These are phyloP conservation scores for Rhododendron simsii DNA, from an alignment of 148 eudicot genomes.

Conservation along the genomic window DNA sequence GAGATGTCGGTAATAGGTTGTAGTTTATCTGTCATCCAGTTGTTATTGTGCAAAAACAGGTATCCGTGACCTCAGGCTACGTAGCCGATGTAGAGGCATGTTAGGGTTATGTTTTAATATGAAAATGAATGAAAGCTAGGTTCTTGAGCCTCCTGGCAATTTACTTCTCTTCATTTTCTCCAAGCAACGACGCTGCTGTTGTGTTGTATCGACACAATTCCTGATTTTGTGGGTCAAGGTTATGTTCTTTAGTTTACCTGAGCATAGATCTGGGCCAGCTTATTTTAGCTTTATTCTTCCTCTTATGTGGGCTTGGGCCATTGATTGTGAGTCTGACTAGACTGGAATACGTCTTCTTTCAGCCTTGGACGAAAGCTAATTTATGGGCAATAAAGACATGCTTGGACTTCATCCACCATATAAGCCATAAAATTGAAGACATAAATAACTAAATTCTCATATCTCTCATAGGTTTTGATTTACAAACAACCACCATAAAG, in stretches of 20 bases:
- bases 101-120: no score
- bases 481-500: neutral
- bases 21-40: neutral
- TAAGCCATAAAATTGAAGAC: neutral
- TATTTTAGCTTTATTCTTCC: neutral
- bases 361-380: neutral
- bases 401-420: neutral
- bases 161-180: neutral
- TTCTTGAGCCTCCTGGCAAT: neutral
- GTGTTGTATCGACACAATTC: neutral
- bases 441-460: neutral
- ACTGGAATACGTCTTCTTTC: neutral
- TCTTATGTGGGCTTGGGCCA: neutral
- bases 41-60: neutral
- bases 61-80: neutral
- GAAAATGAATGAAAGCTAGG: neutral
- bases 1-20: neutral
- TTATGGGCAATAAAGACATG: neutral
- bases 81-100: no score
- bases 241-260: neutral
- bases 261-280: neutral
- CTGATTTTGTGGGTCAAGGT: neutral
- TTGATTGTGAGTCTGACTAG: neutral
- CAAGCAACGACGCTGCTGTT: neutral
- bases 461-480: neutral